phyloP scores from a whole-genome alignment of 2,329 filamentous ascomycete species.

The Beauveria australis region DNA sequence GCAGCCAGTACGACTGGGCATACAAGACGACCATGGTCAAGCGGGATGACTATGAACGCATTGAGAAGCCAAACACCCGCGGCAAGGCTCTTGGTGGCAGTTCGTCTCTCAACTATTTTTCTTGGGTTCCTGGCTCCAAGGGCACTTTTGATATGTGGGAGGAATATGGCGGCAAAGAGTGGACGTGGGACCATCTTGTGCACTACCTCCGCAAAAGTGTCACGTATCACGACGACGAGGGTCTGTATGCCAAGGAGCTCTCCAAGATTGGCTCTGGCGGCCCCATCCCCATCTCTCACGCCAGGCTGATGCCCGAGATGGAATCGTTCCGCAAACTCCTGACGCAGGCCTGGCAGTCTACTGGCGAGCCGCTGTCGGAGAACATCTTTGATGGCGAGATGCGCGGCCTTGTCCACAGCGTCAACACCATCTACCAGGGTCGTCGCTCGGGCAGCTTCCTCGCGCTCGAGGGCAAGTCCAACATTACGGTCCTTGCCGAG shows the following conservation, averaged over 20 bases:
- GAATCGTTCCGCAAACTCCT: conserved; percentile 41
- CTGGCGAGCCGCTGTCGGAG: conserved; percentile 40
- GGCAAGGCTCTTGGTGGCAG: conserved; percentile 52
- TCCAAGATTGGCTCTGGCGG: conserved; percentile 43
- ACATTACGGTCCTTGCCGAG: conserved; percentile 42
- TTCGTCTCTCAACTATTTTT: conserved; percentile 54
- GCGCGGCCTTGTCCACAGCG: conserved; percentile 43
- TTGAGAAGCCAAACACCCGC: conserved; percentile 56
- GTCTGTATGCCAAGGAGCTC: conserved; percentile 35
- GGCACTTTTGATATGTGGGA: conserved; percentile 59
- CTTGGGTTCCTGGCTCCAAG: conserved; percentile 51
- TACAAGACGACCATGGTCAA: conserved; percentile 56
- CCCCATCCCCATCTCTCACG: conserved; percentile 45
- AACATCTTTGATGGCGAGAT: conserved; percentile 49
- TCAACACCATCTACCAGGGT: conserved; percentile 51
- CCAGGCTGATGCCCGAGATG: conserved; percentile 44
- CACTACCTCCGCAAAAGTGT: conserved; percentile 48
- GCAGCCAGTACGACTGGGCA: conserved; percentile 48
- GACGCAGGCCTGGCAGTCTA: conserved; percentile 44
- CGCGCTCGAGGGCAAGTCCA: conserved; percentile 43
- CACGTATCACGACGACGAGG: conserved; percentile 48
- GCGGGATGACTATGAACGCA: conserved; percentile 48
- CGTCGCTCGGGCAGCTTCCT: conserved; percentile 42
- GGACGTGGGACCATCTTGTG: conserved; percentile 46
- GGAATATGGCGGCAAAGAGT: conserved; percentile 63